phyloP scores from a whole-genome alignment of 2,329 filamentous ascomycete genomes.

The Thielaviopsis punctulata region DNA sequence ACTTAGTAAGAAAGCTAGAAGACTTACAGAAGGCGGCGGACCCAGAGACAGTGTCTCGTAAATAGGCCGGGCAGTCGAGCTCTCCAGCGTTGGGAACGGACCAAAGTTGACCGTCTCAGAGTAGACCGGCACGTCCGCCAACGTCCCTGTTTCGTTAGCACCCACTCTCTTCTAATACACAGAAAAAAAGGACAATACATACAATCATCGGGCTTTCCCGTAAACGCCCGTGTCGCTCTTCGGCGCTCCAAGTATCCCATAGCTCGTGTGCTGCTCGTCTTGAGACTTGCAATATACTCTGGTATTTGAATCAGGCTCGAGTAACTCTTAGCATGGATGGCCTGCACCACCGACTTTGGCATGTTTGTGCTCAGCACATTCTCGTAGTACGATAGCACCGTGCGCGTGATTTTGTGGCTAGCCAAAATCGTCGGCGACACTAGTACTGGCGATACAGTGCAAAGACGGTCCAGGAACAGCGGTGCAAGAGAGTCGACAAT shows the following conservation, averaged over 20 bases:
- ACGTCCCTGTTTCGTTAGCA: conserved; percentile 20
- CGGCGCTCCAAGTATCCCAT: conserved; percentile 34
- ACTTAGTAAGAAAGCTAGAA: conserved; percentile 11
- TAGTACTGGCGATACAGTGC: conserved; percentile 28
- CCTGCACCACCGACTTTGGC: conserved; percentile 29
- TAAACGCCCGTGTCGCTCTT: conserved; percentile 3
- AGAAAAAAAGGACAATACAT: background rate
- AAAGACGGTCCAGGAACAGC: conserved; percentile 37
- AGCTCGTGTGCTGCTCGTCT: conserved; percentile 32
- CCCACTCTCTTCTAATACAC: too few species aligned
- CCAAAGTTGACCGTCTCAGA: conserved; percentile 33
- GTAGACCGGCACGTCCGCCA: conserved; percentile 24
- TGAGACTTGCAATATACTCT: conserved; percentile 25
- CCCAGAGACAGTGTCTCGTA: conserved; percentile 31
- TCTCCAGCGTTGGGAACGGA: conserved; percentile 32
- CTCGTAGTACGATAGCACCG: conserved; percentile 22
- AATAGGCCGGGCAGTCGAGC: conserved; percentile 21
- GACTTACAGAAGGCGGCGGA: conserved; percentile 31
- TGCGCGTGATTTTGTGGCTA: conserved; percentile 16
- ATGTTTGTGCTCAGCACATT: conserved; percentile 30
- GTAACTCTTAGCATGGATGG: conserved; percentile 34
- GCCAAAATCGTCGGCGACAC: conserved; percentile 22
- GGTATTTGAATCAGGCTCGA: conserved; percentile 31
- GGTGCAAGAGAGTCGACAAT: conserved; percentile 39
- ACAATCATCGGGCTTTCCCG: conserved; percentile 2